Evolutionary conservation across 2,329 filamentous ascomycete species (phyloP).

Genomic region (Cryphonectria japonica): DNA sequence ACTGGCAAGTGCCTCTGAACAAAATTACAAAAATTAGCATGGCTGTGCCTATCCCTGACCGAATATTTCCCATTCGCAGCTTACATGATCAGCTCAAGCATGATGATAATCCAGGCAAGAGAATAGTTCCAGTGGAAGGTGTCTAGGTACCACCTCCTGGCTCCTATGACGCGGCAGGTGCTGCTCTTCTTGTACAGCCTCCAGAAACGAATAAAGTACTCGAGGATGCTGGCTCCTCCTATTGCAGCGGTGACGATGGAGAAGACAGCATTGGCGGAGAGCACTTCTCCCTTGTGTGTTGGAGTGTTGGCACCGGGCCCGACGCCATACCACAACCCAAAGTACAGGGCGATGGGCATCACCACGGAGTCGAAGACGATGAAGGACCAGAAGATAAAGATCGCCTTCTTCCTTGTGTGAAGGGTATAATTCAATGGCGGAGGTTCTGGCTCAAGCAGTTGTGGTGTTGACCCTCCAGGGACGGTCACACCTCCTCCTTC

Average conservation of each 20-base stretch:
- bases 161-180: conserved; percentile 50
- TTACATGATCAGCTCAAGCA: conserved; percentile 57
- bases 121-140: conserved; percentile 63
- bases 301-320: conserved; percentile 38
- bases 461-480: conserved; percentile 17
- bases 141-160: conserved; percentile 47
- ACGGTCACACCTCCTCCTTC: background rate
- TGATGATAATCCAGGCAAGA: conserved; percentile 57
- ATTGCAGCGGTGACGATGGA: conserved; percentile 57
- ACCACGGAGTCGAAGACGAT: conserved; percentile 52
- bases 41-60: background rate
- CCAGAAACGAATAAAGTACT: conserved; percentile 57
- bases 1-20: conserved; percentile 40
- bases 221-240: conserved; percentile 56
- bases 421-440: conserved; percentile 42
- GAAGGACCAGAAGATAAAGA: conserved; percentile 51
- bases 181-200: conserved; percentile 56
- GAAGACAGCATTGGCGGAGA: conserved; percentile 45
- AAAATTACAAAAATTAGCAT: background rate
- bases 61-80: conserved; percentile 16
- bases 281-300: conserved; percentile 40
- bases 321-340: conserved; percentile 50
- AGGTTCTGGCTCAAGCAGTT: conserved; percentile 27
- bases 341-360: conserved; percentile 58
- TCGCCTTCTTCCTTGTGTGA: conserved; percentile 45